Conservation (phyloP, 805 yeast species). For the Saturnispora sanitii region DNA sequence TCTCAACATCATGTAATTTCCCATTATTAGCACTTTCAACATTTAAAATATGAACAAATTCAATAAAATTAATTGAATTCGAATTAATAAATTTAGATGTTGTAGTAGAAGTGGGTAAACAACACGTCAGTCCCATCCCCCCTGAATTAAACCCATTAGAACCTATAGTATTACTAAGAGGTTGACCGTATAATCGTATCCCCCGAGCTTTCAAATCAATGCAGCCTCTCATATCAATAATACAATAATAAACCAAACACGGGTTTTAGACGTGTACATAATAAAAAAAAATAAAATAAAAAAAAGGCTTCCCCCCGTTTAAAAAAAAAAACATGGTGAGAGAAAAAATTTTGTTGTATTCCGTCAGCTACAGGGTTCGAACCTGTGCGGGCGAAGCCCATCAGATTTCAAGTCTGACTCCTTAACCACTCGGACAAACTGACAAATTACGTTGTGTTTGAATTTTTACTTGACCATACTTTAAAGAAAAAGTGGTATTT, state of each 20-base stretch:
- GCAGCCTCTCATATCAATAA: conserved; percentile 9
- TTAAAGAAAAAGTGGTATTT: too few relatives aligned
- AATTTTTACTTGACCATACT: too few relatives aligned
- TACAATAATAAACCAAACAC: too few relatives aligned
- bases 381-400: conserved; percentile 1
- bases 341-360: too few relatives aligned
- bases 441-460: too few relatives aligned
- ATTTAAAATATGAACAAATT: conserved; percentile 22
- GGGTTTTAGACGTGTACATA: too few relatives aligned
- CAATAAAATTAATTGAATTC: conserved; percentile 10
- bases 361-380: conserved; percentile 1
- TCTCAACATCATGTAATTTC: conserved; percentile 16
- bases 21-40: conserved; percentile 15
- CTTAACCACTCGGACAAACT: conserved; percentile 1
- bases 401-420: conserved; percentile 1
- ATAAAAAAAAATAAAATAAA: too few relatives aligned
- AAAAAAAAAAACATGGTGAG: too few relatives aligned
- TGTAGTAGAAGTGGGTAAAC: conserved; percentile 13
- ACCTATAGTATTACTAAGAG: conserved; percentile 6
- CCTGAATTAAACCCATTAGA: not conserved
- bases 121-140: conserved; percentile 1
- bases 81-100: conserved; percentile 8
- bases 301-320: too few relatives aligned
- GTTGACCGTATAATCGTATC: conserved; percentile 8
- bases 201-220: conserved; percentile 6